Evolutionary conservation across 2,329 filamentous ascomycete genomes (phyloP), one percentile per base, ranked within the genome.

Genomic region (Diaporthe humulicola): DNA sequence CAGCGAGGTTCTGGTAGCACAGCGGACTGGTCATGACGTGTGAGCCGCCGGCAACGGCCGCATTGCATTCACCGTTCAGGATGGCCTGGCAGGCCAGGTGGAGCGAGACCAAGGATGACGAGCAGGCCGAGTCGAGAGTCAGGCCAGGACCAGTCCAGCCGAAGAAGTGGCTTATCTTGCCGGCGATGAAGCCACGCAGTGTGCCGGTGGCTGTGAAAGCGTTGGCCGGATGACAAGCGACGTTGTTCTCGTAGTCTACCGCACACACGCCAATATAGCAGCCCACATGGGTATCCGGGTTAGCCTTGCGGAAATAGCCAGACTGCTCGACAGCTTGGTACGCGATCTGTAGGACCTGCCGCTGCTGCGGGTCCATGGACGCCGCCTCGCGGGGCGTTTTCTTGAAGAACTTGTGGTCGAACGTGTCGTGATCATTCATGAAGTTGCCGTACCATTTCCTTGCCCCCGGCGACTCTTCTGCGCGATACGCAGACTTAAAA

Each of bases 321-420:
- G 70, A 72, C 33, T 76, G 72, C 64, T 83, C 81, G 2, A 85
- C 73, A 1, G 82, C 82, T 57, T 88, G 83, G 76, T 87, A 88
- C 0, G 85, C 83, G 1, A 79, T 80, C 74, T 87, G 82, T 3
- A 86, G 80, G 1, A 83, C 57, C 6, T 82, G 72, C 7, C 84
- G 80, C 42, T 85, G 83, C 72, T 86, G 83, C 8, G 85, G 85
- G 74, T 87, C 85, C 75, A 82, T n/a, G n/a, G n/a, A n/a, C 83
- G 4, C 81, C 28, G 78, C 79, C 78, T 86, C 84, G 8, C 81
- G 80, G 4, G 82, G 76, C 28, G 76, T 81, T 22, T 82, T 83
- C 40, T 81, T 80, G 79, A 87, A 87, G 79, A 87, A 87, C 3
- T 78, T 76, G 60, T 84, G 78, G 75, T 87, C 86, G 74, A 86